Evolutionary conservation across 371 early-diverging fungal species (phyloP), one percentile per base, ranked within the genome.

Genomic region (Haplosporangium sp.): DNA sequence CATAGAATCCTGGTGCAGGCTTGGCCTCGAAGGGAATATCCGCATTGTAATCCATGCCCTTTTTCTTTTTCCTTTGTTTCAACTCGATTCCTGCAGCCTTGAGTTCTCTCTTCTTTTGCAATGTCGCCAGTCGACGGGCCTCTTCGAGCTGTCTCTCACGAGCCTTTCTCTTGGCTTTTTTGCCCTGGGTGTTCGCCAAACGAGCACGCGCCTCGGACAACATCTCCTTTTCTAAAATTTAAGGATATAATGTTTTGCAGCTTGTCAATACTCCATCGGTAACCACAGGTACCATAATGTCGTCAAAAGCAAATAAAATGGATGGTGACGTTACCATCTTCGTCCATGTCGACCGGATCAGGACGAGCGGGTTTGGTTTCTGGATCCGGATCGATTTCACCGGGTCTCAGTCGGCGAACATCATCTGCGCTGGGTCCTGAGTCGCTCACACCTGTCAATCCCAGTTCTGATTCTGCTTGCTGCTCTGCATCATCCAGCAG

Each of bases 291-390:
- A 29, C 29, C 29, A 29, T 29, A 29, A 59, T 8, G 29, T 12
- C 54, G 12, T n/a, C 14, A 51, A 40, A 20, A 59, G 36, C 18
- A 2, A 55, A 56, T 45, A 20, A 43, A 40, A 59, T 41, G 6
- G 37, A 16, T 45, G 42, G 48, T 29, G 43, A 2, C 14, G n/a
- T n/a, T 74, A 77, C 88, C 84, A 82, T 98, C 99, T 81, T 98
- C 98, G 69, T 99, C 98, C 99, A 98, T 97, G 81, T 99, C 99
- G 1, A 99, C 95, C 9, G 99, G 97, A 84, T 99, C 99, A 5
- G 99, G 99, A 16, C 98, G 87, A 1, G 99, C 99, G 13, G 99
- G 96, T 69, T 96, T 96, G 1, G 94, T 90, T 82, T 98, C 99
- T 16, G 98, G 99, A 67, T 96, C 95, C 8, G 98, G 98, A 80